Base-by-base conservation (phyloP, 2,329 filamentous ascomycete species). In the Bipolaris sorokiniana region DNA sequence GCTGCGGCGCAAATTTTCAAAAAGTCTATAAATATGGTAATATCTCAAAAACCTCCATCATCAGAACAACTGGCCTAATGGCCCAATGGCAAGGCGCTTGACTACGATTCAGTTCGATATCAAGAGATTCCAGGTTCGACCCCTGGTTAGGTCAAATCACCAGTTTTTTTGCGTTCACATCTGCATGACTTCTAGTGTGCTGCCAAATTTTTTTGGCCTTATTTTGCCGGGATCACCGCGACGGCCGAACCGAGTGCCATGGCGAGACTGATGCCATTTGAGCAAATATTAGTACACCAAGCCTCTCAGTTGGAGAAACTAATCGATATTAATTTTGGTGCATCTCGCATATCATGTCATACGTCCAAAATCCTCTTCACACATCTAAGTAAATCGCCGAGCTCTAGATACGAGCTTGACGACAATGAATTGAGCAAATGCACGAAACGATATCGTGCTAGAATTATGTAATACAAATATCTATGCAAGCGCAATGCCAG, bases 1-100 rank as follows among this genome's bases (percentile, higher is more conserved):
- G 23, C 23, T 26, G 23, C 28, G 10, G 10, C 13, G 3, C 28
- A 5, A 13, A 13, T 31, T 31, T 11, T 31, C 1, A 4, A 13
- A 31, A 11, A 31, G 28, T 1, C 10, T 9, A 28, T 28, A 28
- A 10, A 28, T 7, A 5, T 3, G 28, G 13, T 31, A 5, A 11
- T 5, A 18, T 15, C 11, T 20, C 40, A 37, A 31, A 31, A 13
- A 31, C 10, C 10, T 31, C 13, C 51, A 65, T 50, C 38, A 45
- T 10, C 11, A 41, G 15, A 22, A 61, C 33, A 58, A 62, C 56
- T 51, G 68, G 68, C 57, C 66, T 59, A 66, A 67, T 82, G 80
- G 80, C 80, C 80, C 80, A 82, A 82, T 82, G 80, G 80, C 79
- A 82, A 82, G 80, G 80, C 79, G 80, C 79, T 82, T 82, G 80